Evolutionary conservation across 225 moss, liverwort and hornwort species (phyloP), one percentile per base, ranked within the genome.

Genomic region (Ulota crispa): DNA sequence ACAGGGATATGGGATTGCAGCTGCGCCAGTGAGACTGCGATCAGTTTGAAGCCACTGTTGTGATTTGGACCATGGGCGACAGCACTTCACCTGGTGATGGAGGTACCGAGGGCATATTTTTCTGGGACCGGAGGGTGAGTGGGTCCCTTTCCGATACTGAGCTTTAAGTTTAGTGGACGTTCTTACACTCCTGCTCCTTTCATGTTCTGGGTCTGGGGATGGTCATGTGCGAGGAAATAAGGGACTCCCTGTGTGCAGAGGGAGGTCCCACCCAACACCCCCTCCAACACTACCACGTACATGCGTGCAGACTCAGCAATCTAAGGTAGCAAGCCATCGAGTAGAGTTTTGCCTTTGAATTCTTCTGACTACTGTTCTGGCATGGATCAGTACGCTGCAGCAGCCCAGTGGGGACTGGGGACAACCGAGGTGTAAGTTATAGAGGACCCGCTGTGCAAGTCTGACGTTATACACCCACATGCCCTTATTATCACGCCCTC

Each of bases 151-250:
- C 57, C 70, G 74, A 75, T 79, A 59, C 79, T 79, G 79, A 68
- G 72, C 78, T 61, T 9, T 39, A 39, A 39, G 39, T 39, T 9
- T 37, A 77, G 60, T 78, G 78, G 77, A 27, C 21, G 62, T 53
- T 74, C 86, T 82, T 82, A 85, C 81, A 85, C 1, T 62, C 59
- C 78, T 78, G 77, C 74, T 34, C 41, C 80, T 47, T 1, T 81
- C 77, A 76, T 81, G 81, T 71, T 85, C 85, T 59, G 50, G 32
- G 64, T 31, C 86, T 79, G 86, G 64, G 28, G 69, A 70, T 75
- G 74, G 43, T 78, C 82, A 86, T 82, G 86, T 76, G 82, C 74
- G 27, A 2, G 61, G 68, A 69, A 24, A 54, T 6, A 77, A 39
- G 41, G 41, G 78, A 81, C 23, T 65, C 66, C 42, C 66, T 56